Evolutionary conservation across 169 alveolate species (phyloP).

Genomic region (Eimeria falciformis): DNA sequence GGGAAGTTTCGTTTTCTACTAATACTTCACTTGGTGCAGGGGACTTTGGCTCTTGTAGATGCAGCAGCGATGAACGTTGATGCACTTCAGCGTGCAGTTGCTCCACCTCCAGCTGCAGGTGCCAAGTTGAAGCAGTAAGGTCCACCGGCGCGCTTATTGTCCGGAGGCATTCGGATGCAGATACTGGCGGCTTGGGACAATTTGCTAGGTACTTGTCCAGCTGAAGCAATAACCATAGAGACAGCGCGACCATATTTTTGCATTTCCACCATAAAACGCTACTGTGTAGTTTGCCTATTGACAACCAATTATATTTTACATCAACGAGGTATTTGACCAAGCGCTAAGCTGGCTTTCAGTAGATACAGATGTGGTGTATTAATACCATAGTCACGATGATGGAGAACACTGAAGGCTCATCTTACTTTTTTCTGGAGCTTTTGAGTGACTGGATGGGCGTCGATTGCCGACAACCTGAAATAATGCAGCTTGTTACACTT

Average conservation of each 20-base stretch:
- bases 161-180: slow-evolving; percentile 34
- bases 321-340: too few relatives aligned
- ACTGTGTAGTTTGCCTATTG: too few relatives aligned
- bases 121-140: slow-evolving; percentile 5
- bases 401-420: too few relatives aligned
- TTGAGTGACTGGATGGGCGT: slow-evolving; percentile 58
- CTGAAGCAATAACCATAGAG: too few relatives aligned
- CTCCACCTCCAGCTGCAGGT: slow-evolving; percentile 27
- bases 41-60: background rate
- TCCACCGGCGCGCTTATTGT: slow-evolving; percentile 40
- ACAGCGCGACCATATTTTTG: too few relatives aligned
- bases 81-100: slow-evolving; percentile 15
- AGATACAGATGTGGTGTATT: too few relatives aligned
- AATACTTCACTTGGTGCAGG: background rate
- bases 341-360: too few relatives aligned
- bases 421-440: slow-evolving; percentile 44
- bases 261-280: too few relatives aligned
- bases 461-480: slow-evolving; percentile 55
- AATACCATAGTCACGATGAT: too few relatives aligned
- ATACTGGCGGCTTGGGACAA: slow-evolving; percentile 64
- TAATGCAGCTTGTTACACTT: background rate
- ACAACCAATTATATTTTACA: too few relatives aligned
- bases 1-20: slow-evolving; percentile 13
- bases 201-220: slow-evolving; percentile 63
- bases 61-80: slow-evolving; percentile 17